Evolutionary conservation across 75 land plant genomes (phyloP).

Genomic region (Selaginella tamariscina): DNA sequence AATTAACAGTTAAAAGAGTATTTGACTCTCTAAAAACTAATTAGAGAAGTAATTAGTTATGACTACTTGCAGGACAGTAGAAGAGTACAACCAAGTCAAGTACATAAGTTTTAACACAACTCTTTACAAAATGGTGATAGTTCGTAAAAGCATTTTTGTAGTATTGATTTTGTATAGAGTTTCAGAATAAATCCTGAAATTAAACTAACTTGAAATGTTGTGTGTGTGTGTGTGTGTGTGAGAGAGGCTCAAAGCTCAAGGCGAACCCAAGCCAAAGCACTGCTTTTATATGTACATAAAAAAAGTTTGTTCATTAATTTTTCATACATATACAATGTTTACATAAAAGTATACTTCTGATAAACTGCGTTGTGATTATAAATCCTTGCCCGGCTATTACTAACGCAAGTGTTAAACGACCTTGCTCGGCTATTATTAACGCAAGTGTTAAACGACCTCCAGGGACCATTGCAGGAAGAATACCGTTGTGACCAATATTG

Average conservation of each 20-base stretch:
- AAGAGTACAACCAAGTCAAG: neutral
- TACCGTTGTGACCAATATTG: conserved; percentile 89
- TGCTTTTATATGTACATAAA: neutral
- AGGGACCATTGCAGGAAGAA: conserved; percentile 54
- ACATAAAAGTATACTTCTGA: too few relatives aligned
- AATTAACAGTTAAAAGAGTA: neutral
- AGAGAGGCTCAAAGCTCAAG: too few relatives aligned
- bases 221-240: too few relatives aligned
- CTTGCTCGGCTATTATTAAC: conserved; percentile 56
- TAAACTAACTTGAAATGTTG: neutral
- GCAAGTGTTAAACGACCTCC: conserved; percentile 69
- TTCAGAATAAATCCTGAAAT: too few relatives aligned
- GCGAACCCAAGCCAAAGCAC: too few relatives aligned
- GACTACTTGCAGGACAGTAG: neutral
- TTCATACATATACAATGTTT: neutral
- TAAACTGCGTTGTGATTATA: too few relatives aligned
- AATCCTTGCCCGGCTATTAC: neutral
- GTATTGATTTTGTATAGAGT: neutral
- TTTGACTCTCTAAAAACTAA: too few relatives aligned
- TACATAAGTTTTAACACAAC: too few relatives aligned
- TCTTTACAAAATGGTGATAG: too few relatives aligned
- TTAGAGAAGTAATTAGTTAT: too few relatives aligned
- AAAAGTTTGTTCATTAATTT: too few relatives aligned
- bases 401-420: conserved; percentile 31
- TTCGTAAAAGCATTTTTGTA: neutral